Base-by-base conservation (phyloP, 164 flowering plant genomes). In the Tetracentron sinense region DNA sequence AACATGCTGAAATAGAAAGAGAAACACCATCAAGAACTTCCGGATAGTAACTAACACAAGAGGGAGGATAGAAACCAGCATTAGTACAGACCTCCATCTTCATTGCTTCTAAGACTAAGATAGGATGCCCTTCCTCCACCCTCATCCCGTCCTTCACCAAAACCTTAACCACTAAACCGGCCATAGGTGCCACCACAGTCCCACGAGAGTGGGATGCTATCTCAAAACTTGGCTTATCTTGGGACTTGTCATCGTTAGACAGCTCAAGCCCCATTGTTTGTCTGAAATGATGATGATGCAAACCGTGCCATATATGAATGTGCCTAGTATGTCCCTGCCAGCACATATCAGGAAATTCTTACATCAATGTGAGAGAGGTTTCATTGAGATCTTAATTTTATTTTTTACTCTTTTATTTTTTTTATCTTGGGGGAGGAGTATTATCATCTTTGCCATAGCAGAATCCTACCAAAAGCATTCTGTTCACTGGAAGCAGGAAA, bases 21-120 rank as follows among this genome's bases (percentile, higher is more conserved):
- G 35, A 27, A 29, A 54, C 12, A 53, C 33, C 20, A 62, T 62
- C 26, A 64, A 47, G 21, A 49, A 33, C 4, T 19, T 20, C 28
- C 23, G 11, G 7, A 52, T 20, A 35, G 28, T 33, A 31, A 17
- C 19, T 56, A 55, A 44, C 42, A 25, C 53, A 25, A 73, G 5
- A 30, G 23, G 54, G 11, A 70, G 33, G 23, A 53, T 22, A 42
- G 44, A n/a, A 59, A 69, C 14, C 3, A 15, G 58, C 26, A 46
- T 11, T n/a, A 56, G n/a, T 11, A 70, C 83, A 64, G 20, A 90
- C 98, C 98, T 94, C 97, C 98, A 94, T 94, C 77, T 94, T 94
- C 98, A 94, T 94, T 54, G 97, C 98, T 80, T 94, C 98, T 54
- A 94, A 71, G 29, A 91, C 97, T 69, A 94, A 55, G 55, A 90